These are phyloP conservation scores for Purshia tridentata DNA, from an alignment of 306 rosid species.

Conservation along the genomic window DNA sequence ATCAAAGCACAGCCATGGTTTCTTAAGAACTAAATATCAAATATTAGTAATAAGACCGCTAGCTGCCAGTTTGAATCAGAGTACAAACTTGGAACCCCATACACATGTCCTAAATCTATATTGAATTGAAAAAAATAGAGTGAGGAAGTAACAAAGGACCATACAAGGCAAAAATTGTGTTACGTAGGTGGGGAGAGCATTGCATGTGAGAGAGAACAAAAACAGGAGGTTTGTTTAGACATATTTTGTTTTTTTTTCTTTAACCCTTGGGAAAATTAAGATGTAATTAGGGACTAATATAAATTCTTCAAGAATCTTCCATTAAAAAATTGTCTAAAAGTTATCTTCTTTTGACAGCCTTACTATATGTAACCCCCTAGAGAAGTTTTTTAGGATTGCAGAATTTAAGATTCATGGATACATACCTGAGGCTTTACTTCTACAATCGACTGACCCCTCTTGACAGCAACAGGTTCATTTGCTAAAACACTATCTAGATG, in stretches of 20 bases:
- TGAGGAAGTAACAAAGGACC: neutral
- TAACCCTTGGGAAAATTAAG: too few relatives aligned
- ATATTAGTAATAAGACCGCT: neutral
- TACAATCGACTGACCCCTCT: constrained; percentile 73
- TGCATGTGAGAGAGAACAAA: neutral
- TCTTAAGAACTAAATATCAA: neutral
- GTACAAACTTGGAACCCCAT: neutral
- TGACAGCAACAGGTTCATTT: constrained; percentile 83
- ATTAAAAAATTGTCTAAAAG: neutral
- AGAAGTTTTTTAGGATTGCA: neutral
- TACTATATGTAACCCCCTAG: neutral
- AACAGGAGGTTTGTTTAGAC: too few relatives aligned
- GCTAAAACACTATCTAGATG: constrained; percentile 85
- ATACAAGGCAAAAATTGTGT: neutral
- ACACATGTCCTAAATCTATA: neutral
- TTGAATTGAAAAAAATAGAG: neutral
- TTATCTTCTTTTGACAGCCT: neutral
- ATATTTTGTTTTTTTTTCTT: too few relatives aligned
- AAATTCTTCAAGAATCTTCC: too few relatives aligned
- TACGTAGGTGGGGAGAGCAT: neutral
- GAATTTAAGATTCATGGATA: neutral
- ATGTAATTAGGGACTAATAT: too few relatives aligned
- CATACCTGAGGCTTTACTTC: constrained; percentile 84
- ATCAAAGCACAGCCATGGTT: neutral
- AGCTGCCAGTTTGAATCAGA: neutral